Conservation (phyloP, 257 asterid genomes). For the Orobanche coerulescens region DNA sequence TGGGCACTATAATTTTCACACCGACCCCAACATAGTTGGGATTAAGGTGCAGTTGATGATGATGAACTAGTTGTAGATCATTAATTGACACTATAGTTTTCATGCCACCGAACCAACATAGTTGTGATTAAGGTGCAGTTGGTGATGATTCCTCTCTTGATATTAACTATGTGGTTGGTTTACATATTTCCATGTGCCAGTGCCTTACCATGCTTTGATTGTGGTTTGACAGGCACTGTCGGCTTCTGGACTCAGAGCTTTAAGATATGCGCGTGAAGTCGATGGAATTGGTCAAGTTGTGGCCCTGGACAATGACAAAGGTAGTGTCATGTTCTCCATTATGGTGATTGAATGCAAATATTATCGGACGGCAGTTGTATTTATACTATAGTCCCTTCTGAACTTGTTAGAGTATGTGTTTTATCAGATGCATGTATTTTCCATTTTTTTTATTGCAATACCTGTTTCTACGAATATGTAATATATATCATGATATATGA, state of each 20-base stretch:
- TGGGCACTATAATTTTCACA: too few species aligned
- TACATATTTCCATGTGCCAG: background rate
- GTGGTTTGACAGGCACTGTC: conserved; percentile 63
- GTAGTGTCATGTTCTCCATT: conserved; percentile 27
- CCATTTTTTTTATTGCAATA: background rate
- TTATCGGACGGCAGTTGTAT: background rate
- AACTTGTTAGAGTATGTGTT: background rate
- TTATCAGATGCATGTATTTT: background rate
- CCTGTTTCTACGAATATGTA: too few species aligned
- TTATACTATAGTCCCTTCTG: background rate
- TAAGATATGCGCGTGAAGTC: conserved; percentile 90
- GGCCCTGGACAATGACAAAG: conserved; percentile 88
- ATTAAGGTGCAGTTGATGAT: too few species aligned
- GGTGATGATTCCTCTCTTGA: too few species aligned
- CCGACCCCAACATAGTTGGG: too few species aligned
- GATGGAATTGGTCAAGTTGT: conserved; percentile 91
- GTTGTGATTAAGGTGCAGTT: too few species aligned
- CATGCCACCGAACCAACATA: too few species aligned
- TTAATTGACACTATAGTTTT: too few species aligned
- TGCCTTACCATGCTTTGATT: background rate
- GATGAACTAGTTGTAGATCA: too few species aligned
- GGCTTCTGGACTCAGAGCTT: conserved; percentile 94
- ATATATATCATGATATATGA: too few species aligned
- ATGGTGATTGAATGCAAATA: background rate
- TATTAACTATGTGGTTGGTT: conserved; percentile 1